phyloP scores from a whole-genome alignment of 2,329 filamentous ascomycete genomes.

The Ophiostoma quercus region DNA sequence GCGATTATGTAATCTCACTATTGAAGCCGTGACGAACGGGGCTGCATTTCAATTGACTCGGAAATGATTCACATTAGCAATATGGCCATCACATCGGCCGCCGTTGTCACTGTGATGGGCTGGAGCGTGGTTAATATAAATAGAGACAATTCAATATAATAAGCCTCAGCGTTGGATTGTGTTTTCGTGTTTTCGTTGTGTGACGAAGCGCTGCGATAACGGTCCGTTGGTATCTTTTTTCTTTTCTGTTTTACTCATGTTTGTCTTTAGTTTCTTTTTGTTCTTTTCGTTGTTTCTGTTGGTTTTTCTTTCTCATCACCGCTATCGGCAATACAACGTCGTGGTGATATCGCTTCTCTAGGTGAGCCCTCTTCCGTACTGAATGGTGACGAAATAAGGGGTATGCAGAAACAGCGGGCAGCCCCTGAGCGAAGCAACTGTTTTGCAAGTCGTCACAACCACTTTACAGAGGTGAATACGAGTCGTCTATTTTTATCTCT shows the following conservation, averaged over 20 bases:
- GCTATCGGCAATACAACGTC: constrained; percentile 4
- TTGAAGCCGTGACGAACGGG: not conserved
- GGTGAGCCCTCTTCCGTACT: not conserved
- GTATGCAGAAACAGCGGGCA: constrained; percentile 11
- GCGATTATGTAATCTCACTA: not conserved
- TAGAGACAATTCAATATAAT: not conserved
- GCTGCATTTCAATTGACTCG: not conserved
- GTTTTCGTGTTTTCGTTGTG: constrained; percentile 4
- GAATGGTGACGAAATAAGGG: constrained; percentile 9
- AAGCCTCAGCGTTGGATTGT: not conserved
- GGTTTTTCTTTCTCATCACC: not conserved
- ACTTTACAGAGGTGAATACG: not conserved
- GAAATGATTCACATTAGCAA: not conserved
- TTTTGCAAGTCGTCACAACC: constrained; percentile 8
- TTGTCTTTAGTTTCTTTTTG: not conserved
- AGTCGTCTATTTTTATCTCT: constrained; percentile 2
- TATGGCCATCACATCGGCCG: not conserved
- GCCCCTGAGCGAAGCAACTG: constrained; percentile 15
- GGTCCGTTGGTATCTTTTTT: not conserved
- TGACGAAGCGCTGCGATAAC: constrained; percentile 6
- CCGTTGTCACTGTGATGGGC: not conserved
- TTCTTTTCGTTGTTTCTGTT: not conserved
- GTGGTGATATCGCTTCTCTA: not conserved
- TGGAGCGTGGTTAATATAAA: not conserved
- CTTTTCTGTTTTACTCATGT: not conserved